Conservation (phyloP, 2,329 filamentous ascomycete species). For the Paracoccidioides lutzii region DNA sequence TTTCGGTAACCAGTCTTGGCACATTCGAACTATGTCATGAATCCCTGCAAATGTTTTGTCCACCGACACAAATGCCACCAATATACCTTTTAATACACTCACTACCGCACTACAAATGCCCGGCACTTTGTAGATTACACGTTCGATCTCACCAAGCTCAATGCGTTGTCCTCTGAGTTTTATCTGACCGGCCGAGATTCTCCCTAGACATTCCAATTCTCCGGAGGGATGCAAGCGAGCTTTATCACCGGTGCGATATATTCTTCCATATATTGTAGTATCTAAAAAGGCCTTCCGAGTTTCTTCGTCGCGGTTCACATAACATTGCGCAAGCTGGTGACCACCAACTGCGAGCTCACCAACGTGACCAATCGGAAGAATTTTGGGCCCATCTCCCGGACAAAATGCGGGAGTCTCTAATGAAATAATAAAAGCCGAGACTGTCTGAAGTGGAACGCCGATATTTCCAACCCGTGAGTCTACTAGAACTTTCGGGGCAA, state of each 20-base stretch:
- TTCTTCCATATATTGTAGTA: conserved; percentile 48
- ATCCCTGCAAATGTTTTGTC: conserved; percentile 30
- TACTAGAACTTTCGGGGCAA: conserved; percentile 50
- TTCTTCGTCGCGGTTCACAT: conserved; percentile 68
- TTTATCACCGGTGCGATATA: conserved; percentile 80
- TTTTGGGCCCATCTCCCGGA: conserved; percentile 24
- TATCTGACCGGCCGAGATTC: conserved; percentile 67
- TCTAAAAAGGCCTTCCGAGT: conserved; percentile 59
- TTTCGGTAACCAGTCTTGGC: conserved; percentile 60
- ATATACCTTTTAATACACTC: conserved; percentile 50
- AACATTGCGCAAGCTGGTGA: conserved; percentile 63
- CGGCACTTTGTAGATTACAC: conserved; percentile 48
- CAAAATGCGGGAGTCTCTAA: conserved; percentile 25
- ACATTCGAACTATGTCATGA: conserved; percentile 43
- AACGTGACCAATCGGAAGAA: conserved; percentile 53
- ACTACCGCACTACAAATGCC: conserved; percentile 55
- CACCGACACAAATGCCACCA: conserved; percentile 63
- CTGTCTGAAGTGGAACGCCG: conserved; percentile 65
- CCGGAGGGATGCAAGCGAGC: conserved; percentile 56
- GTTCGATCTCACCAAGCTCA: conserved; percentile 77
- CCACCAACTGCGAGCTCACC: conserved; percentile 78
- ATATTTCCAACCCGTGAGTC: conserved; percentile 53
- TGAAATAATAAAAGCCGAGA: conserved; percentile 60
- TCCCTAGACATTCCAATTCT: conserved; percentile 68
- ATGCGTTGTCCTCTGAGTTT: conserved; percentile 76